Conservation (phyloP, 2,329 filamentous ascomycete species). For the Cladosporium sp. region DNA sequence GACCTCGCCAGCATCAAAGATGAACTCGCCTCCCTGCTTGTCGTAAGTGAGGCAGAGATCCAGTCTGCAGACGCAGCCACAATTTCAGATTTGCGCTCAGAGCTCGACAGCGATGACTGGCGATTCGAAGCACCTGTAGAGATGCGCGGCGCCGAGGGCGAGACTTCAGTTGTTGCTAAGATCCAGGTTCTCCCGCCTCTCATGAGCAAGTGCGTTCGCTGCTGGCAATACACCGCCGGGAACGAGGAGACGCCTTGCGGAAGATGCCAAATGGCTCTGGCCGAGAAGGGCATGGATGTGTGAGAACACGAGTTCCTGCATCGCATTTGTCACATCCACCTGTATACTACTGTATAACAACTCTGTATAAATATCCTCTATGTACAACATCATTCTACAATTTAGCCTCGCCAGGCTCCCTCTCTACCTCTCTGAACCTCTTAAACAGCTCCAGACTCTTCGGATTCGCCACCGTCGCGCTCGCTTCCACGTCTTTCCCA, state of each 20-base stretch:
- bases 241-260: constrained; percentile 61
- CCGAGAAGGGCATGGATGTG: constrained; percentile 19
- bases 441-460: constrained; percentile 33
- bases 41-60: constrained; percentile 36
- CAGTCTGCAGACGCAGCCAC: neutral
- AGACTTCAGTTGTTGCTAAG: constrained; percentile 21
- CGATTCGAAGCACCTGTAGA: constrained; percentile 41
- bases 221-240: constrained; percentile 82
- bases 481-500: constrained; percentile 36
- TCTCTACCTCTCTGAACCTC: constrained; percentile 31
- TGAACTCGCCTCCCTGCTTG: constrained; percentile 39
- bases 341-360: constrained; percentile 4
- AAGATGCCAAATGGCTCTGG: constrained; percentile 67
- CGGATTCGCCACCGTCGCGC: constrained; percentile 40
- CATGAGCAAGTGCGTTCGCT: constrained; percentile 72
- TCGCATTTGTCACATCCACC: neutral
- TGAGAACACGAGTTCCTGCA: neutral
- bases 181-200: constrained; percentile 39
- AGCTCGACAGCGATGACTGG: constrained; percentile 33
- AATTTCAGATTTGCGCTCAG: constrained; percentile 1
- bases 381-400: neutral
- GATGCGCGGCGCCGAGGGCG: constrained; percentile 21
- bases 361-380: neutral
- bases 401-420: constrained; percentile 15
- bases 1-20: constrained; percentile 4